Base-by-base conservation (phyloP, 2,329 filamentous ascomycete species). In the Colletotrichum ledebouriae region DNA sequence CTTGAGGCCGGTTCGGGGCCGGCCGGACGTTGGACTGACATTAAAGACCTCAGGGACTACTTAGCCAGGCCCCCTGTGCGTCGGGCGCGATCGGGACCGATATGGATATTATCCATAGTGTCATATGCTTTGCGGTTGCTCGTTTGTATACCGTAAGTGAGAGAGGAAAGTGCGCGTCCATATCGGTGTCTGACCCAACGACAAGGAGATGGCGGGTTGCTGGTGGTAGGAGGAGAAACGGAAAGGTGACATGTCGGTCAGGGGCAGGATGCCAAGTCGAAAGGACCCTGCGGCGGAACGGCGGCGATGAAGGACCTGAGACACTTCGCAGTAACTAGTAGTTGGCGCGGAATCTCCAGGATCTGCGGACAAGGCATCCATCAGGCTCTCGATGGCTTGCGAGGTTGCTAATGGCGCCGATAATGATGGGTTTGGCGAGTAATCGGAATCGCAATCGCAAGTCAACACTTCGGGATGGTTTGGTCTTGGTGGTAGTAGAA, bases 51-150 rank as follows among this genome's bases (percentile, higher is more conserved):
- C 56, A 61, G 33, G 39, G 42, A 41, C 49, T 50, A 20, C 17
- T 17, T 17, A 17, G n/a, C 50, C 53, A 61, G 15, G 37, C 49
- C 13, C 11, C 34, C 20, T 63, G 52, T n/a, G 33, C 29, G 37
- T 66, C 57, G 62, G 58, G 62, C 46, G 44, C 42, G 50, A 52
- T 47, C 56, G 61, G 66, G 33, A 58, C 58, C 20, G 39, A 9
- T 49, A 11, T 33, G 13, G 22, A 17, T 13, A 17, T 22, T 15
- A 22, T 37, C 15, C 29, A n/a, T 29, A n/a, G 44, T 50, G 37
- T 46, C 53, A 46, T 15, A 6, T 49, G 20, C 29, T 25, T 55
- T 20, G 41, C 20, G n/a, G 47, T 58, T 58, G 46, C 15, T 46
- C 49, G 37, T 66, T 61, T 55, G 12, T 17, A 58, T 58, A 12